These are phyloP conservation scores for Hymenotorrendiella dingleyae DNA, from an alignment of 2,329 filamentous ascomycete genomes.

Conservation along the genomic window DNA sequence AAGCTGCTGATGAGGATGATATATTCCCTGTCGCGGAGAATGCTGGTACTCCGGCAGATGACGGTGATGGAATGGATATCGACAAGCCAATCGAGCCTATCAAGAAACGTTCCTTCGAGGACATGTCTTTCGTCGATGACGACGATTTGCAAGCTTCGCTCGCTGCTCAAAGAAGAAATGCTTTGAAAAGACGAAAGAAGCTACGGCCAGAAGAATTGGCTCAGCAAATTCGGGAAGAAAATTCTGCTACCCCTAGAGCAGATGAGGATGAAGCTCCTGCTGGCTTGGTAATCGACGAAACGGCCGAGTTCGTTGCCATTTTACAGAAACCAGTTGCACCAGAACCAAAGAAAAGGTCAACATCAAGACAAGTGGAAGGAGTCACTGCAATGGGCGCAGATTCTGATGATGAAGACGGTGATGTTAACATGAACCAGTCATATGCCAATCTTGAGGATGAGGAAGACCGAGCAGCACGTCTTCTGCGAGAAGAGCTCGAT, in stretches of 20 bases:
- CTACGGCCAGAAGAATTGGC: conserved; percentile 81
- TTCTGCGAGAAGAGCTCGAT: conserved; percentile 42
- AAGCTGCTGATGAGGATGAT: conserved; percentile 56
- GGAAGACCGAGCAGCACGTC: conserved; percentile 41
- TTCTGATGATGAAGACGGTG: conserved; percentile 37
- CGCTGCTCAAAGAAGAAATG: conserved; percentile 73
- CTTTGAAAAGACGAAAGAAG: conserved; percentile 88
- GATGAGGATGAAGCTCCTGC: conserved; percentile 42
- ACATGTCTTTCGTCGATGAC: conserved; percentile 75
- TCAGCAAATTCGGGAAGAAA: conserved; percentile 65
- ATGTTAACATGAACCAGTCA: conserved; percentile 33
- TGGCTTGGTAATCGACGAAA: conserved; percentile 91
- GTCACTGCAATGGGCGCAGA: conserved; percentile 42
- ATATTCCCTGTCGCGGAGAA: conserved; percentile 42
- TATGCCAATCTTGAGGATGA: conserved; percentile 37
- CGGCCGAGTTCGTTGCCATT: conserved; percentile 87
- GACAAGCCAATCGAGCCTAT: conserved; percentile 48
- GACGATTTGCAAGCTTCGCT: conserved; percentile 86
- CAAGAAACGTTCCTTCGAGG: conserved; percentile 60
- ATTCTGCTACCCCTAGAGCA: conserved; percentile 46
- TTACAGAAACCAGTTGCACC: conserved; percentile 61
- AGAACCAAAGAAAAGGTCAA: conserved; percentile 39
- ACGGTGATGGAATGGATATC: conserved; percentile 65
- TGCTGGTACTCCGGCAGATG: conserved; percentile 25
- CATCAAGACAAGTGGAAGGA: conserved; percentile 33